Percentiles rank a stretch among this genome's conserved stretches.
These are phyloP conservation scores for Collybia nuda DNA, from an alignment of 768 basidiomycete species.

Conservation along the genomic window DNA sequence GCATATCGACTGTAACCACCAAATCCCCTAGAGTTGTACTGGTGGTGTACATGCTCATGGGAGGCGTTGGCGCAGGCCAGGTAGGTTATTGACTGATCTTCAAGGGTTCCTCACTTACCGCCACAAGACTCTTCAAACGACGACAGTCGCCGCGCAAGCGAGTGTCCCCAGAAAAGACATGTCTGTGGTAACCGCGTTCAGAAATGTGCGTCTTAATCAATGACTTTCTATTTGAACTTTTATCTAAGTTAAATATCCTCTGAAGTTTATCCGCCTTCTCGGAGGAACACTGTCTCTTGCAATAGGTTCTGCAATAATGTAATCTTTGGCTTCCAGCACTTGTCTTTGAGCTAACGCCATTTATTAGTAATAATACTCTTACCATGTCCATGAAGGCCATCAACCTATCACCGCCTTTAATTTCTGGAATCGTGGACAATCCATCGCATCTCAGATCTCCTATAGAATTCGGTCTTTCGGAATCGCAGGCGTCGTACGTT, in stretches of 20 bases:
- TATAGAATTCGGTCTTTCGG: conserved; percentile 32
- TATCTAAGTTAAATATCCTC: neutral
- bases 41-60: conserved; percentile 62
- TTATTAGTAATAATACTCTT: conserved; percentile 48
- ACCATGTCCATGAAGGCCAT: conserved; percentile 37
- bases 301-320: conserved; percentile 60
- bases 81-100: conserved; percentile 15
- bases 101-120: too few species aligned
- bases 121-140: conserved; percentile 54
- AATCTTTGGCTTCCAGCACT: conserved; percentile 7
- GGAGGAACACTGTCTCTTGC: conserved; percentile 72
- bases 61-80: conserved; percentile 62
- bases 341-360: neutral
- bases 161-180: conserved; percentile 1
- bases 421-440: conserved; percentile 47
- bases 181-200: neutral
- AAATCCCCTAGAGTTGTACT: conserved; percentile 47
- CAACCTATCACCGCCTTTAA: conserved; percentile 32
- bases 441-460: conserved; percentile 37
- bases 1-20: conserved; percentile 61
- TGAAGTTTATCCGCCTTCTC: conserved; percentile 63
- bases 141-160: conserved; percentile 26
- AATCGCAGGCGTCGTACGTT: conserved; percentile 35
- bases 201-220: neutral
- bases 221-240: neutral